phyloP scores from a whole-genome alignment of 192 early-diverging fungal genomes.

The Geranomyces michiganensis region DNA sequence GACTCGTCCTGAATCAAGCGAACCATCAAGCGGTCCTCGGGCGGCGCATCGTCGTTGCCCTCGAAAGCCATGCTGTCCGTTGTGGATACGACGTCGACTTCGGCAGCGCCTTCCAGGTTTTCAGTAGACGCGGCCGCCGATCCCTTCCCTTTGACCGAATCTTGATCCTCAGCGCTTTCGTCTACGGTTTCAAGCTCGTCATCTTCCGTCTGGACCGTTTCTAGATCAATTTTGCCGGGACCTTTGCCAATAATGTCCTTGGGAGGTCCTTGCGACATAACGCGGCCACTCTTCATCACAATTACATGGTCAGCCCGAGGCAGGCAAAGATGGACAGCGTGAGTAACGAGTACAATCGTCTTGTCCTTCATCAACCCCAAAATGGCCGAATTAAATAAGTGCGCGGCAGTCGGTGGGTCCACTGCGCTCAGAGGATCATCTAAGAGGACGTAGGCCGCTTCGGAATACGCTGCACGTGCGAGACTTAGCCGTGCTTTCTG shows the following conservation, averaged over 20 bases:
- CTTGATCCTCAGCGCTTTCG: constrained; percentile 13
- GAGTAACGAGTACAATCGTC: constrained; percentile 90
- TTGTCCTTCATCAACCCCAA: constrained; percentile 71
- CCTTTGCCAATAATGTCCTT: constrained; percentile 9
- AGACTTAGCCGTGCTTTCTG: constrained; percentile 54
- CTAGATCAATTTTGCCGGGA: constrained; percentile 30
- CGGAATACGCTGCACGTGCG: constrained; percentile 77
- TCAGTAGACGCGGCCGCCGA: background rate
- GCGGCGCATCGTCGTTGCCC: background rate
- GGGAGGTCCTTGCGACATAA: constrained; percentile 22
- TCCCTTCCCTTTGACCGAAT: background rate
- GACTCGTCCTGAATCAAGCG: constrained; percentile 50
- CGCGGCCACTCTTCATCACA: constrained; percentile 43
- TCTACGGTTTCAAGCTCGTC: constrained; percentile 16
- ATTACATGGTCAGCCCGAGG: constrained; percentile 48
- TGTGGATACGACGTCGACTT: background rate
- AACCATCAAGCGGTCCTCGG: background rate
- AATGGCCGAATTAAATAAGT: constrained; percentile 79
- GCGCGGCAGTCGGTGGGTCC: constrained; percentile 90
- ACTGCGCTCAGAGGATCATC: constrained; percentile 93
- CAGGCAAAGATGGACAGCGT: constrained; percentile 54
- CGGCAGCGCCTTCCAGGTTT: background rate
- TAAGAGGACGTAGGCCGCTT: constrained; percentile 69
- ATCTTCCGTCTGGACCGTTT: constrained; percentile 27
- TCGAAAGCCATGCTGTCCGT: background rate